These are phyloP conservation scores for Ascocoryne sarcoides DNA, from an alignment of 2,329 filamentous ascomycete genomes.

Conservation along the genomic window DNA sequence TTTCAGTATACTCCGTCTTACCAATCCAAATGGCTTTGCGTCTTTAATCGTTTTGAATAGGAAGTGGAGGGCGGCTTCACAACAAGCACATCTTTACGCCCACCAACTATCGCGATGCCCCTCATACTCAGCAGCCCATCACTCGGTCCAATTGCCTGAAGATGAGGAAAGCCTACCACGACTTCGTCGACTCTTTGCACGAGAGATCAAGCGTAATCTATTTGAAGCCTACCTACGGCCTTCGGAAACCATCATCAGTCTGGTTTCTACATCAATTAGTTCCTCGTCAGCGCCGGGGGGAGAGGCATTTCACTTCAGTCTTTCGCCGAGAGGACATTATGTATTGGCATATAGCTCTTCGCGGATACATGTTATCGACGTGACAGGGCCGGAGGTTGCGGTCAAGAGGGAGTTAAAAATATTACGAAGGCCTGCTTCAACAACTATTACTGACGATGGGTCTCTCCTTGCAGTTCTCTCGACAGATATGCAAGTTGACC, in stretches of 20 bases:
- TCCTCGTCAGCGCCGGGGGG: conserved; percentile 73
- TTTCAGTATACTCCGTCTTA: conserved; percentile 49
- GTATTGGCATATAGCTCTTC: conserved; percentile 79
- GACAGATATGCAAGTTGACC: conserved; percentile 72
- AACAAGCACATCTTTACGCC: conserved; percentile 54
- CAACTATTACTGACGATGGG: conserved; percentile 73
- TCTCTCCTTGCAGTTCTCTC: conserved; percentile 70
- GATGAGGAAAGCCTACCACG: conserved; percentile 44
- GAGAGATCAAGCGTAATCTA: conserved; percentile 65
- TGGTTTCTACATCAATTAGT: conserved; percentile 77
- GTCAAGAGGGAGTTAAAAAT: conserved; percentile 76
- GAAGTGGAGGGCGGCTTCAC: conserved; percentile 56
- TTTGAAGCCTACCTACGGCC: conserved; percentile 70
- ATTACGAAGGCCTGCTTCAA: conserved; percentile 62
- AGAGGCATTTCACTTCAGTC: conserved; percentile 76
- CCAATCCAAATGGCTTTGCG: conserved; percentile 56
- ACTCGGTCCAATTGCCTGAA: conserved; percentile 22
- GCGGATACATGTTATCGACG: conserved; percentile 69
- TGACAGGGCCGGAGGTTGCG: conserved; percentile 47
- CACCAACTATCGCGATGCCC: conserved; percentile 53
- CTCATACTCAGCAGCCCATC: conserved; percentile 46
- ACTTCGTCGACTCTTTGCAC: conserved; percentile 57
- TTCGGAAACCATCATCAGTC: conserved; percentile 60
- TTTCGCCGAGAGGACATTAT: conserved; percentile 66
- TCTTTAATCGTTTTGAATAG: conserved; percentile 57